Conservation (phyloP, 2,329 filamentous ascomycete genomes). For the Ophiocordyceps sinensis region DNA sequence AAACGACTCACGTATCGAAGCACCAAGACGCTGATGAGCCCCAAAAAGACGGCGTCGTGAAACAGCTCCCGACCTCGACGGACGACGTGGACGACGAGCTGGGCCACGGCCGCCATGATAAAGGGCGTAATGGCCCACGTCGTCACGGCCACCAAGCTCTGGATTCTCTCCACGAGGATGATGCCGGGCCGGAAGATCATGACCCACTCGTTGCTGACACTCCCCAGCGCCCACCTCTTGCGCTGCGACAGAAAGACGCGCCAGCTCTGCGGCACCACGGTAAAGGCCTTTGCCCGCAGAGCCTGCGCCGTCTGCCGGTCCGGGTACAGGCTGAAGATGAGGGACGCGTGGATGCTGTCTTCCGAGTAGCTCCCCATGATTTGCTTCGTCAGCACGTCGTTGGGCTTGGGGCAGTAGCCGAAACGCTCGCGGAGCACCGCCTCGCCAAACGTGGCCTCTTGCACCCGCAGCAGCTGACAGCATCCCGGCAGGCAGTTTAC, state of each 20-base stretch:
- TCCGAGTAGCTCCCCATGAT: slow-evolving; percentile 35
- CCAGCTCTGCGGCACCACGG: slow-evolving; percentile 28
- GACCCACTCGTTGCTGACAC: slow-evolving; percentile 33
- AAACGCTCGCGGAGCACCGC: slow-evolving; percentile 29
- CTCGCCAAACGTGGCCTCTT: slow-evolving; percentile 33
- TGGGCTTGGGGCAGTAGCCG: slow-evolving; percentile 32
- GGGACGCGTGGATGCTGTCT: slow-evolving; percentile 32
- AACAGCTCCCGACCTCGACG: slow-evolving; percentile 18
- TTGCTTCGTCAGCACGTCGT: slow-evolving; percentile 31
- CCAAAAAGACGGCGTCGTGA: slow-evolving; percentile 19
- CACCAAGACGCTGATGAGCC: slow-evolving; percentile 21
- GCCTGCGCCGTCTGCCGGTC: slow-evolving; percentile 30
- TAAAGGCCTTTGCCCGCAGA: slow-evolving; percentile 29
- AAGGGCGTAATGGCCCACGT: slow-evolving; percentile 32
- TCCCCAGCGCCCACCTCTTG: slow-evolving; percentile 32
- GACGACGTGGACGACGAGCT: slow-evolving; percentile 20
- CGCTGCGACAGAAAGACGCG: slow-evolving; percentile 33
- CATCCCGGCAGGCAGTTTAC: slow-evolving; percentile 34
- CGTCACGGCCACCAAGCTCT: slow-evolving; percentile 29
- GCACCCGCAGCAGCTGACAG: slow-evolving; percentile 33
- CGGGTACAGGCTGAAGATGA: slow-evolving; percentile 31
- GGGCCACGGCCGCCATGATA: slow-evolving; percentile 24
- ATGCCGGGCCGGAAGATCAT: slow-evolving; percentile 29
- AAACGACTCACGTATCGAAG: slow-evolving; percentile 24
- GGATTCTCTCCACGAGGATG: slow-evolving; percentile 26